Percentiles rank a stretch among this genome's conserved stretches.
Conservation (phyloP, 2,329 filamentous ascomycete species). For the Leptographium galeiforme region DNA sequence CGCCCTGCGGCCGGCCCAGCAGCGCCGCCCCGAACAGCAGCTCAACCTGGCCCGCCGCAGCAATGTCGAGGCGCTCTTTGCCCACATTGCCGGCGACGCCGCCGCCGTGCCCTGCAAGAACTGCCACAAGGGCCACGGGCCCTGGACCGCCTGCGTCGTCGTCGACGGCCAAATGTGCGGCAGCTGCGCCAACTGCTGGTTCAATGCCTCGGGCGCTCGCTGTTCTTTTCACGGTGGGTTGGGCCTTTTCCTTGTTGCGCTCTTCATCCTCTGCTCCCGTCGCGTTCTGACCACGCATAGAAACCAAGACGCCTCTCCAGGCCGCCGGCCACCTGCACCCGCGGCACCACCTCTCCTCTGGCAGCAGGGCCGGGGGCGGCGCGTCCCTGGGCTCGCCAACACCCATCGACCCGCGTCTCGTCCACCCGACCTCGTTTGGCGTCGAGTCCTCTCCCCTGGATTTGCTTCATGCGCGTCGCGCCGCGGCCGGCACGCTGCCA, state of each 20-base stretch:
- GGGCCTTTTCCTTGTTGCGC: neutral
- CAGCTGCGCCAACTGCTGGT: constrained; percentile 51
- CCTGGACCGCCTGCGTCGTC: constrained; percentile 46
- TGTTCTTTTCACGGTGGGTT: constrained; percentile 46
- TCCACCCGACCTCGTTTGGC: neutral
- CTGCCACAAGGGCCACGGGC: constrained; percentile 46
- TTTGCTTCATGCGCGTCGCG: neutral
- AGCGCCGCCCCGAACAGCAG: constrained; percentile 38
- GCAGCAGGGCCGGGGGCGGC: neutral
- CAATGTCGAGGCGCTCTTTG: constrained; percentile 46
- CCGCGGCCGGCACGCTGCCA: neutral
- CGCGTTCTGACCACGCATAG: neutral
- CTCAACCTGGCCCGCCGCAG: constrained; percentile 44
- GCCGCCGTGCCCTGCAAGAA: constrained; percentile 41
- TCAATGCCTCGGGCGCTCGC: constrained; percentile 44
- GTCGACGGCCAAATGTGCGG: constrained; percentile 47
- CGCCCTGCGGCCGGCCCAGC: constrained; percentile 34
- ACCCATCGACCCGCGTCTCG: constrained; percentile 4
- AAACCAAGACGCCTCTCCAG: constrained; percentile 16
- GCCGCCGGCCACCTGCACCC: constrained; percentile 27
- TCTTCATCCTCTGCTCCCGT: neutral
- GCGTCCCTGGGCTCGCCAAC: neutral
- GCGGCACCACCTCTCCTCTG: constrained; percentile 15
- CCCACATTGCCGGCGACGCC: constrained; percentile 39
- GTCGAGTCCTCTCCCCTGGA: neutral